These are phyloP conservation scores for Ophiostoma quercus DNA, from an alignment of 2,329 filamentous ascomycete species.

Conservation along the genomic window DNA sequence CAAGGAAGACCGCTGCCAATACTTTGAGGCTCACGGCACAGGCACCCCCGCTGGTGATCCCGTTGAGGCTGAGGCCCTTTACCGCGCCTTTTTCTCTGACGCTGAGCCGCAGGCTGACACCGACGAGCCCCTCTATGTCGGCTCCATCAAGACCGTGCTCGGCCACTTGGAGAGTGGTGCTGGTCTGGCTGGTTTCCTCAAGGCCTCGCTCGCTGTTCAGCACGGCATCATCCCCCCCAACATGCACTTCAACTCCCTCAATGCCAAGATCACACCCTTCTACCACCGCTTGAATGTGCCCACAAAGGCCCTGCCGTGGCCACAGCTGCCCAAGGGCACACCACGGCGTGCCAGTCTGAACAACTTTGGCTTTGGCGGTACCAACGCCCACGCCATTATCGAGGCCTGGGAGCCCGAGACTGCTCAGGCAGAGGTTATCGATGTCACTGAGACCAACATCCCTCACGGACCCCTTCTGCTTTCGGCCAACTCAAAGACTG, in stretches of 20 bases:
- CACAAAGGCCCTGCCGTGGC: slow-evolving; percentile 35
- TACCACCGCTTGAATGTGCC: slow-evolving; percentile 36
- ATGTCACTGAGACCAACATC: slow-evolving; percentile 1
- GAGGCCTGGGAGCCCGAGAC: slow-evolving; percentile 34
- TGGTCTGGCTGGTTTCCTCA: slow-evolving; percentile 46
- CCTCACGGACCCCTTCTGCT: slow-evolving; percentile 34
- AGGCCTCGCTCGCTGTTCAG: slow-evolving; percentile 40
- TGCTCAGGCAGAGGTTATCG: not conserved
- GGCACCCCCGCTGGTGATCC: slow-evolving; percentile 33
- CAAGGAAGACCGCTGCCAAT: slow-evolving; percentile 39
- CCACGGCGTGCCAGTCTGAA: slow-evolving; percentile 42
- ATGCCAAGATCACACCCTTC: slow-evolving; percentile 38
- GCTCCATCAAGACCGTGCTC: slow-evolving; percentile 42
- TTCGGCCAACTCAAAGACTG: slow-evolving; percentile 37
- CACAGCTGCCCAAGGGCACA: slow-evolving; percentile 33
- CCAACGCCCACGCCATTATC: slow-evolving; percentile 42
- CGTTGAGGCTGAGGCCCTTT: slow-evolving; percentile 42
- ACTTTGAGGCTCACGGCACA: slow-evolving; percentile 45
- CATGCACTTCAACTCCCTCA: slow-evolving; percentile 40
- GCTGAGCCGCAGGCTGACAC: not conserved
- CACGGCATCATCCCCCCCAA: slow-evolving; percentile 41
- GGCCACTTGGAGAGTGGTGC: slow-evolving; percentile 49
- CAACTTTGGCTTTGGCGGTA: slow-evolving; percentile 44
- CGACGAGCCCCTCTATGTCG: slow-evolving; percentile 34
- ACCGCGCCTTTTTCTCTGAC: slow-evolving; percentile 37